phyloP scores from a whole-genome alignment of 1,284 basidiomycete species.

The Cryptococcus wingfieldii region DNA sequence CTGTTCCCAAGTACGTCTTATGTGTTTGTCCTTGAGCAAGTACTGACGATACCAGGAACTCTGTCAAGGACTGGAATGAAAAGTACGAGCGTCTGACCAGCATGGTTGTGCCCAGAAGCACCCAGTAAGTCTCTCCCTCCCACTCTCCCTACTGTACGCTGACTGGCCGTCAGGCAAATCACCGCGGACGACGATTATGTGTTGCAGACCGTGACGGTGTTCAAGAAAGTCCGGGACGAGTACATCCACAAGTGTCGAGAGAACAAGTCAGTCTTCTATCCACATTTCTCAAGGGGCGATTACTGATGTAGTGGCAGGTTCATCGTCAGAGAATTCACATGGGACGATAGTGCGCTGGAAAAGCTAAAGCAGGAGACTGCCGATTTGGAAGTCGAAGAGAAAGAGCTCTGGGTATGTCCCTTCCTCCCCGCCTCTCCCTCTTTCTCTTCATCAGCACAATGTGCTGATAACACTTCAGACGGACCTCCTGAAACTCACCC shows the following conservation, averaged over 20 bases:
- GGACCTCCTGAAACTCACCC: conserved; percentile 83
- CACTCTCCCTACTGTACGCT: not conserved
- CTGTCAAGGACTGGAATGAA: conserved; percentile 79
- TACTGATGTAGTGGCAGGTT: conserved; percentile 56
- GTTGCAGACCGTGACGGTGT: conserved; percentile 83
- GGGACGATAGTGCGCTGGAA: conserved; percentile 75
- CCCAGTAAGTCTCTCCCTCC: conserved; percentile 57
- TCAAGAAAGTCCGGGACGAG: conserved; percentile 86
- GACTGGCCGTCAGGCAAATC: conserved; percentile 52
- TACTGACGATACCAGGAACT: conserved; percentile 57
- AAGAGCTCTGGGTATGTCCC: conserved; percentile 85
- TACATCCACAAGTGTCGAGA: conserved; percentile 93
- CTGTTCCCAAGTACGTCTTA: conserved; percentile 81
- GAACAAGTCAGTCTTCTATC: conserved; percentile 63
- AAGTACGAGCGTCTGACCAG: conserved; percentile 82
- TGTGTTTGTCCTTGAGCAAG: too few relatives aligned
- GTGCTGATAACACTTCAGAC: conserved; percentile 56
- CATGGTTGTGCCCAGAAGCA: conserved; percentile 96
- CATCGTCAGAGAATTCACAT: conserved; percentile 90
- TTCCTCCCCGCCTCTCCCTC: not conserved
- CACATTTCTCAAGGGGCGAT: not conserved
- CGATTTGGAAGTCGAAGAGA: conserved; percentile 78
- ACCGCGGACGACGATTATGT: conserved; percentile 83
- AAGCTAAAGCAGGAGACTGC: conserved; percentile 80
- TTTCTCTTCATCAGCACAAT: not conserved